These are phyloP conservation scores for Candida dajiaensis DNA, from an alignment of 805 yeast species.

Conservation along the genomic window DNA sequence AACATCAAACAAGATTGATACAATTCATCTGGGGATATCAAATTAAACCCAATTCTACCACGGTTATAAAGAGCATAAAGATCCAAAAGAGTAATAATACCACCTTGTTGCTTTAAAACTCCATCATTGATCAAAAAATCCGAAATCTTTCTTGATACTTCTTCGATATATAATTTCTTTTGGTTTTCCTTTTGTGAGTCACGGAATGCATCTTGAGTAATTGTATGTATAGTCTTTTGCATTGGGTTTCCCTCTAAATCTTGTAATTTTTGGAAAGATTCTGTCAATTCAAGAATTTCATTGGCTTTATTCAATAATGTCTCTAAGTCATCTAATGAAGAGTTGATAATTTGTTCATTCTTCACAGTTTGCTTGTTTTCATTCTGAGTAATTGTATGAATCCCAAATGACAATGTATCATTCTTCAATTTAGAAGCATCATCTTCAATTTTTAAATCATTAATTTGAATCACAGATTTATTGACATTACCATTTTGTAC, in stretches of 20 bases:
- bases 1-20: conserved; percentile 54
- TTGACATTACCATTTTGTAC: conserved; percentile 29
- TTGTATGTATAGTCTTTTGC: conserved; percentile 13
- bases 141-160: conserved; percentile 72
- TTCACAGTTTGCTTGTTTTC: conserved; percentile 49
- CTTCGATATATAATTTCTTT: conserved; percentile 46
- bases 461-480: conserved; percentile 9
- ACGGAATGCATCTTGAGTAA: conserved; percentile 10
- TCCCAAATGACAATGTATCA: conserved; percentile 44
- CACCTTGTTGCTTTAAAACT: conserved; percentile 46
- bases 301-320: conserved; percentile 73
- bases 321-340: conserved; percentile 71
- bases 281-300: conserved; percentile 55
- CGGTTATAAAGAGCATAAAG: conserved; percentile 59
- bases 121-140: conserved; percentile 52
- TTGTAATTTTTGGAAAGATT: conserved; percentile 28
- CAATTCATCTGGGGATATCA: conserved; percentile 67
- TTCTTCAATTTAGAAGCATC: conserved; percentile 2
- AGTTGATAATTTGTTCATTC: conserved; percentile 55
- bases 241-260: conserved; percentile 5
- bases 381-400: conserved; percentile 58
- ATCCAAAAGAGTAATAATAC: conserved; percentile 56
- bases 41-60: conserved; percentile 56
- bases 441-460: background rate
- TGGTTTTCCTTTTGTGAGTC: conserved; percentile 23